Conservation (phyloP, 768 basidiomycete species). For the Brasilioporus rufonigricans region DNA sequence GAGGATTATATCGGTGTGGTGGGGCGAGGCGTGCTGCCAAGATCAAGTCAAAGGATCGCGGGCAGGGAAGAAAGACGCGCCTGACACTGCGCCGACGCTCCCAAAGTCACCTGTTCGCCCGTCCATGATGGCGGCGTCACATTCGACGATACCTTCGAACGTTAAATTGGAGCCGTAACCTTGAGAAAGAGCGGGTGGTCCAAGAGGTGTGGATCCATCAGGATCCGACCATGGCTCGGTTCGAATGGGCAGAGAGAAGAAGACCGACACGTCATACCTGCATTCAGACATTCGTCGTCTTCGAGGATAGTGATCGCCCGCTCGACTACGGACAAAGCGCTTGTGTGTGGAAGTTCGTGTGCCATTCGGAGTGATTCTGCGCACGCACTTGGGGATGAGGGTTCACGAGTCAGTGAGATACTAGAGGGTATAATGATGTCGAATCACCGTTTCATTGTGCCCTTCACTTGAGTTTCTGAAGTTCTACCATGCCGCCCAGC, state of each 20-base stretch:
- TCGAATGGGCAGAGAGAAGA: background rate
- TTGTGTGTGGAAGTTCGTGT: conserved; percentile 11
- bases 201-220: background rate
- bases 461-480: conserved; percentile 52
- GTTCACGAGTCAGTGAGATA: conserved; percentile 1
- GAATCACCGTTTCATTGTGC: conserved; percentile 53
- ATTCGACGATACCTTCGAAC: conserved; percentile 71
- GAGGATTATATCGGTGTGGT: background rate
- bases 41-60: conserved; percentile 3
- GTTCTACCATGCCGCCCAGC: conserved; percentile 61
- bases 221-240: background rate
- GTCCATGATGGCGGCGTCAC: conserved; percentile 75
- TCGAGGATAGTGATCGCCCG: conserved; percentile 58
- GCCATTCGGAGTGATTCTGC: conserved; percentile 35
- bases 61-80: conserved; percentile 32
- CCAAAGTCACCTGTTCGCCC: conserved; percentile 55
- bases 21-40: background rate
- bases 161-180: conserved; percentile 82
- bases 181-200: conserved; percentile 16
- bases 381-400: conserved; percentile 46
- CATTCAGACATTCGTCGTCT: conserved; percentile 66
- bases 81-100: conserved; percentile 70
- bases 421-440: background rate
- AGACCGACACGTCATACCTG: conserved; percentile 42
- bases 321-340: conserved; percentile 48